Evolutionary conservation across 768 basidiomycete genomes (phyloP).

Genomic region (Rhodosporidiobolus odoratus): DNA sequence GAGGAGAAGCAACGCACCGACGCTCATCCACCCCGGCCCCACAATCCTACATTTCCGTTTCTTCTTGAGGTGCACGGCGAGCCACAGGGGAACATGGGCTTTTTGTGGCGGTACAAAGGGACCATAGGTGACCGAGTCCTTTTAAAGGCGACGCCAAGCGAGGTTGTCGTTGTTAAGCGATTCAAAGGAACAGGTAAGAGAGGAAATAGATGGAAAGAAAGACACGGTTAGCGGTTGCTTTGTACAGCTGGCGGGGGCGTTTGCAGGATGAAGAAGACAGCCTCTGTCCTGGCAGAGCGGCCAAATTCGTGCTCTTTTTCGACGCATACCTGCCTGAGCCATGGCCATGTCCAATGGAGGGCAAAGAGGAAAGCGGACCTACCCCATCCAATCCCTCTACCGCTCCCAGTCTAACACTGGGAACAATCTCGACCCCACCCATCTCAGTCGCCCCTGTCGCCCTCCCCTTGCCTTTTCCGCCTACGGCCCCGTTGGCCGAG

Average conservation of each 20-base stretch:
- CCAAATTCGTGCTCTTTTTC: too few species aligned
- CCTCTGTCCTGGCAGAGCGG: too few species aligned
- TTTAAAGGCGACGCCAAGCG: neutral
- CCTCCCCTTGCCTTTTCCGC: neutral
- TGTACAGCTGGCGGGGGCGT: too few species aligned
- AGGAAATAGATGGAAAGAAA: neutral
- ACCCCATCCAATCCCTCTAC: constrained; percentile 32
- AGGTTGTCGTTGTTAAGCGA: constrained; percentile 50
- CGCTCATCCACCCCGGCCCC: constrained; percentile 78
- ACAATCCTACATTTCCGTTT: constrained; percentile 94
- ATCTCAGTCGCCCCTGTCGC: neutral
- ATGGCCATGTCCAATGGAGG: neutral
- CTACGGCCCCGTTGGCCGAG: too few species aligned
- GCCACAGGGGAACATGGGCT: constrained; percentile 86
- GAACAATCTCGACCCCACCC: constrained; percentile 32
- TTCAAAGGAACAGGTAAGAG: neutral
- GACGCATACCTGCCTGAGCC: too few species aligned
- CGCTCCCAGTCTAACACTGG: constrained; percentile 14
- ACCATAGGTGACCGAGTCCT: constrained; percentile 67
- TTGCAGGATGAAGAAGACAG: too few species aligned
- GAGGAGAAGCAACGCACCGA: constrained; percentile 56
- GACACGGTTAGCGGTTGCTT: neutral
- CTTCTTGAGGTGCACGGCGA: constrained; percentile 85
- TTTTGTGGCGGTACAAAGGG: constrained; percentile 83
- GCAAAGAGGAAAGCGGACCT: neutral